Evolutionary conservation across 2,329 filamentous ascomycete species (phyloP).

Genomic region (Gnomoniopsis smithogilvyi): DNA sequence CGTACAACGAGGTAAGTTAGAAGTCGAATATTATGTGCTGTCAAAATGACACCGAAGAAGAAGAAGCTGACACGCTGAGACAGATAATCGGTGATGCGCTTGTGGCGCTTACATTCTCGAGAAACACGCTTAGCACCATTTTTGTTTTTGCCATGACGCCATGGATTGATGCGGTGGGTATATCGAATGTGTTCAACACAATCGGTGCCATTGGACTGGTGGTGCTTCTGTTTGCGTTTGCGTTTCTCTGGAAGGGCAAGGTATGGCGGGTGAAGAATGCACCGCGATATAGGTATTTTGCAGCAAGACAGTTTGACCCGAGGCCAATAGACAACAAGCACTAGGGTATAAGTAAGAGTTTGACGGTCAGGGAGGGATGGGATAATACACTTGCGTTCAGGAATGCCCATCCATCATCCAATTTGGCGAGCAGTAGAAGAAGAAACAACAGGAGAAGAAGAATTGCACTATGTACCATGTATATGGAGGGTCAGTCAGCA

Average conservation of each 20-base stretch:
- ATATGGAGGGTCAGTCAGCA: too few relatives aligned
- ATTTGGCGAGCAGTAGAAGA: too few relatives aligned
- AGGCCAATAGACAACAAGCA: conserved; percentile 16
- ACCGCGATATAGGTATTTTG: conserved; percentile 15
- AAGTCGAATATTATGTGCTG: background rate
- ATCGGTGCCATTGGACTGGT: conserved; percentile 16
- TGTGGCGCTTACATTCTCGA: conserved; percentile 18
- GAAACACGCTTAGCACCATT: conserved; percentile 17
- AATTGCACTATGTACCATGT: too few relatives aligned
- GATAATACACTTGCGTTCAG: too few relatives aligned
- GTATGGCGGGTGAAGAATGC: conserved; percentile 13
- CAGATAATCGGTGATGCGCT: conserved; percentile 18
- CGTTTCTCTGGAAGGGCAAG: conserved; percentile 18
- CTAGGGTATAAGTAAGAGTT: too few relatives aligned
- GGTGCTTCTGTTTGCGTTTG: conserved; percentile 17
- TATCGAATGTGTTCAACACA: conserved; percentile 19
- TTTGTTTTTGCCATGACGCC: conserved; percentile 19
- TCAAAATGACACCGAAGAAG: too few relatives aligned
- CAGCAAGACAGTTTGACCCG: conserved; percentile 18
- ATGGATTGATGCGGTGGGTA: conserved; percentile 15
- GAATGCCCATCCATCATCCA: too few relatives aligned
- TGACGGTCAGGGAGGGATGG: too few relatives aligned
- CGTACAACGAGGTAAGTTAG: conserved; percentile 18
- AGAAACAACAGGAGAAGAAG: too few relatives aligned
- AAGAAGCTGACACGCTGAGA: background rate